Base-by-base conservation (phyloP, 75 land plant species). In the Adiantum capillusveneris region DNA sequence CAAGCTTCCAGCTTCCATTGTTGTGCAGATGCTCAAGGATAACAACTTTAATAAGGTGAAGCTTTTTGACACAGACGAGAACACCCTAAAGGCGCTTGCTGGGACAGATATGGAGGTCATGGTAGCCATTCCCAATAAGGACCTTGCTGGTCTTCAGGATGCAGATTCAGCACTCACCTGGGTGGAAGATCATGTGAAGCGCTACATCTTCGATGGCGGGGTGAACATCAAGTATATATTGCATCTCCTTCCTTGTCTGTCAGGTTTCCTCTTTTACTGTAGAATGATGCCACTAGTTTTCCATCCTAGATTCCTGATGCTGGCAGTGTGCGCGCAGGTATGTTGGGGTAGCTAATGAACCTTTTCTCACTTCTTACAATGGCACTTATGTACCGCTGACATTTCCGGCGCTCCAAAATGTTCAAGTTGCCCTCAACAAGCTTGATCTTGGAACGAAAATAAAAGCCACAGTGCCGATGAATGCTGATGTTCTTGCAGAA, bases 1-100 rank as follows among this genome's bases (percentile, higher is more conserved):
- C 43, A 78, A 65, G 0, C 53, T 80, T 22, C 80, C 80, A 2
- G 53, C 64, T 0, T 31, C 58, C 37, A 65, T 74, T 13, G 70
- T 69, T 13, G 87, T 84, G n/a, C 30, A 63, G 31, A 59, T 79
- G 36, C 65, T 80, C 45, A 59, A 71, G 26, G 75, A 79, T 55
- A 84, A 84, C 56, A 79, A 82, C 18, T 65, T 84, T 51, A 48
- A 48, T 3, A 76, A 73, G 56, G 87, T 84, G 65, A 84, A 84
- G 72, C 77, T 85, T 11, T 85, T 85, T 58, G 88, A 85, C 58
- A 73, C 88, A 2, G 79, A 81, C 11, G 70, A 75, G 0, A 43
- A 11, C 7, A 69, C 73, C 0, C 20, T 85, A 34, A 41, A n/a
- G 29, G 81, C 88, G 29, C 74, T 85, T 22, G 61, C 53, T 11